phyloP scores from a whole-genome alignment of 352 stramenopile species.

The Phytophthora crassamura region DNA sequence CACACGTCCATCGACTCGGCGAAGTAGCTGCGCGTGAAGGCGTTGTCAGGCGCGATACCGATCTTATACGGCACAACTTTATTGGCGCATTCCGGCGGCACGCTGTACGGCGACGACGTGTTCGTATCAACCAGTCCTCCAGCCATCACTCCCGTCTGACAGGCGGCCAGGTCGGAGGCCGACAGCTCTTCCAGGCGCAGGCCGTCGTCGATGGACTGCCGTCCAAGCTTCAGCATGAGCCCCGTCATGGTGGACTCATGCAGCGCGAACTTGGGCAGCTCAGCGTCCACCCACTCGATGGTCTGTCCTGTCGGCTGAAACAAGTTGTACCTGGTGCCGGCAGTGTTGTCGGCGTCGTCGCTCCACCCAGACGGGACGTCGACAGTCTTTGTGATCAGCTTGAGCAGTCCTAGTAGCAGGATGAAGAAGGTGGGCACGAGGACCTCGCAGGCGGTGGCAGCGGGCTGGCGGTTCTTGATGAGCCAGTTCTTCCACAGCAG shows the following conservation, averaged over 20 bases:
- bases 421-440: conserved; percentile 65
- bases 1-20: conserved; percentile 49
- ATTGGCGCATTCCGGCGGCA: conserved; percentile 39
- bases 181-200: conserved; percentile 50
- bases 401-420: conserved; percentile 54
- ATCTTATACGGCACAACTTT: conserved; percentile 66
- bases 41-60: conserved; percentile 51
- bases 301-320: conserved; percentile 41
- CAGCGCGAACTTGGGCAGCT: conserved; percentile 52
- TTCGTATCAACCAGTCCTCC: conserved; percentile 45
- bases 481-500: conserved; percentile 75
- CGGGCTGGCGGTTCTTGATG: conserved; percentile 60
- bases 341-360: conserved; percentile 26
- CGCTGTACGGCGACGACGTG: conserved; percentile 32
- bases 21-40: conserved; percentile 69
- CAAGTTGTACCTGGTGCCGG: conserved; percentile 55
- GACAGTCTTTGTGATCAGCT: conserved; percentile 48
- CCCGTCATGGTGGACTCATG: conserved; percentile 65
- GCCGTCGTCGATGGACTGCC: conserved; percentile 45
- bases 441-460: conserved; percentile 57
- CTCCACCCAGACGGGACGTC: conserved; percentile 59
- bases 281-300: conserved; percentile 40
- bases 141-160: conserved; percentile 35
- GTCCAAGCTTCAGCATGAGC: conserved; percentile 53
- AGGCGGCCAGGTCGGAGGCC: conserved; percentile 28